Conservation (phyloP, 176 grass and related monocot genomes). For the Cocos nucifera region DNA sequence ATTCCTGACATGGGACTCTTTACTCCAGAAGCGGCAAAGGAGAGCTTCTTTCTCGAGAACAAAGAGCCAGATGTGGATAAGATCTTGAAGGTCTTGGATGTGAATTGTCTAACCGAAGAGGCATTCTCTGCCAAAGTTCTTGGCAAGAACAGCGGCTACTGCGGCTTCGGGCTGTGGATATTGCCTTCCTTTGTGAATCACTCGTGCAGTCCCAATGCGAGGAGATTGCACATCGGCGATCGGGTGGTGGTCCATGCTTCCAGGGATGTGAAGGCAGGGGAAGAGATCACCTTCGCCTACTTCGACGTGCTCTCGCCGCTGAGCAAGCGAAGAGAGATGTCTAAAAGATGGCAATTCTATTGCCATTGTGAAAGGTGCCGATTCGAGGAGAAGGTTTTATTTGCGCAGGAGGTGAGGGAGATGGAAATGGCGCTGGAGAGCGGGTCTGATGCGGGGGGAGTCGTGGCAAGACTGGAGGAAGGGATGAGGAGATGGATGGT, state of each 20-base stretch:
- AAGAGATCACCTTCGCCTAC: constrained; percentile 73
- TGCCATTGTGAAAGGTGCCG: constrained; percentile 73
- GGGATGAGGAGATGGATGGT: constrained; percentile 45
- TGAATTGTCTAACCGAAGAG: constrained; percentile 74
- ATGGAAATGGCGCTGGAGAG: constrained; percentile 28
- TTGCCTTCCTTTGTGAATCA: constrained; percentile 87
- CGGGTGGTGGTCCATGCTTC: constrained; percentile 59
- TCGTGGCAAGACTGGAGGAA: constrained; percentile 50
- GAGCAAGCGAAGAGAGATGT: constrained; percentile 36
- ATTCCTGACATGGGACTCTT: constrained; percentile 46
- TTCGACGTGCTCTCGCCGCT: constrained; percentile 63
- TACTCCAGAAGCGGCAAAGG: constrained; percentile 20
- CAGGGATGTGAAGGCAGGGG: constrained; percentile 72
- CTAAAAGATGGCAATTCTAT: constrained; percentile 55
- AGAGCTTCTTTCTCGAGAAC: neutral
- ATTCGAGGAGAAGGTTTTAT: constrained; percentile 34
- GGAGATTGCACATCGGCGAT: constrained; percentile 61
- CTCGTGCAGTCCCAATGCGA: constrained; percentile 63
- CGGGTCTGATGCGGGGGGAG: constrained; percentile 29
- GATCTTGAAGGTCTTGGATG: constrained; percentile 71
- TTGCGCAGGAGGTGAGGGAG: constrained; percentile 36
- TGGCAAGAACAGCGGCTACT: constrained; percentile 36
- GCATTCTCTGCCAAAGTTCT: constrained; percentile 34
- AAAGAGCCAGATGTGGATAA: constrained; percentile 35
- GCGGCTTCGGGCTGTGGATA: constrained; percentile 65